These are phyloP conservation scores for Dendrobium nobile DNA, from an alignment of 106 monocot species.

Conservation along the genomic window DNA sequence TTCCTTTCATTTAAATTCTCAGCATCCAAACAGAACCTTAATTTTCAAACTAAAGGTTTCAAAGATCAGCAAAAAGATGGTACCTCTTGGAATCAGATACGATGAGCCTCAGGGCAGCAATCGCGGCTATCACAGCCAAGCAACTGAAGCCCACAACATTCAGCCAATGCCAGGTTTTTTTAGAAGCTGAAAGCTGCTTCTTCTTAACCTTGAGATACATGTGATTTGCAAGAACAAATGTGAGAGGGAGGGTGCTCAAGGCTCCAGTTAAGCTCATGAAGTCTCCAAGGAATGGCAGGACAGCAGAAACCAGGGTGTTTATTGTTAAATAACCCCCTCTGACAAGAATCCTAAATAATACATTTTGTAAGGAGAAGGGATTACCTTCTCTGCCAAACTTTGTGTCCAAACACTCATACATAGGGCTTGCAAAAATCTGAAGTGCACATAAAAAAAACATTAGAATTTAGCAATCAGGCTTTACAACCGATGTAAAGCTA, in stretches of 20 bases:
- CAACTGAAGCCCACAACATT: conserved; percentile 65
- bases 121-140: conserved; percentile 49
- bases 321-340: conserved; percentile 76
- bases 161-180: conserved; percentile 76
- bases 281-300: conserved; percentile 87
- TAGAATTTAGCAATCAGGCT: too few species aligned
- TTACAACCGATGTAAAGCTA: too few species aligned
- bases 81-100: conserved; percentile 59
- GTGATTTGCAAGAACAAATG: conserved; percentile 92
- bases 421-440: conserved; percentile 94
- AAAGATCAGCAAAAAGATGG: conserved; percentile 71
- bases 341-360: conserved; percentile 61
- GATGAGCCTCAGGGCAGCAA: conserved; percentile 61
- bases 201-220: conserved; percentile 78
- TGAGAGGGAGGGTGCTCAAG: conserved; percentile 80
- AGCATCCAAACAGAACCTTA: too few species aligned
- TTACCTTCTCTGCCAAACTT: conserved; percentile 49
- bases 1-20: too few species aligned
- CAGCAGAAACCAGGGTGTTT: conserved; percentile 75
- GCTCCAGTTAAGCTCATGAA: conserved; percentile 97
- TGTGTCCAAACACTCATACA: conserved; percentile 93
- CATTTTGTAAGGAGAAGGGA: conserved; percentile 50
- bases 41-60: neutral
- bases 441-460: too few species aligned
- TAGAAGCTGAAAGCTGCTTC: conserved; percentile 31